These are phyloP conservation scores for Cucurbita argyrosperma DNA, from an alignment of 306 rosid species.

Conservation along the genomic window DNA sequence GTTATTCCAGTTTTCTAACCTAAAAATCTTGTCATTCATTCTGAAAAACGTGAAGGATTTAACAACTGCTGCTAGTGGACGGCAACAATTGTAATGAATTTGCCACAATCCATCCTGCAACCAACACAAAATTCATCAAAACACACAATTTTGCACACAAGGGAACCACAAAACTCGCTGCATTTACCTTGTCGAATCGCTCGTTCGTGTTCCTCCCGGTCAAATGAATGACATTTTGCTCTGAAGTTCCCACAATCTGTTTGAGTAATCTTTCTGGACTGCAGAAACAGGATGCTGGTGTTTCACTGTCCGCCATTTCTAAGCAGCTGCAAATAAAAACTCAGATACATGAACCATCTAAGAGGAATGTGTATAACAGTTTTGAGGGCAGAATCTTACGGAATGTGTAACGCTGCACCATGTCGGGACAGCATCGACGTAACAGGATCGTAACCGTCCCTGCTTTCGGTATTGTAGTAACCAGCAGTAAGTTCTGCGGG, in stretches of 20 bases:
- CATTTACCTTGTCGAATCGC: conserved; percentile 18
- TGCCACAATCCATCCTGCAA: conserved; percentile 26
- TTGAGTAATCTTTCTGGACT: conserved; percentile 26
- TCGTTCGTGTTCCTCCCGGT: conserved; percentile 22
- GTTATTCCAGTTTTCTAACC: conserved; percentile 19
- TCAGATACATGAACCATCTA: not conserved
- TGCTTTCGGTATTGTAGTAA: conserved; percentile 18
- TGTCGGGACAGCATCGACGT: conserved; percentile 21
- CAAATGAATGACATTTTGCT: conserved; percentile 13
- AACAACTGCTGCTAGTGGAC: conserved; percentile 14
- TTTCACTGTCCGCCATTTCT: conserved; percentile 21
- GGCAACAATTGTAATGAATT: conserved; percentile 20
- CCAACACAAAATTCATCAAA: not conserved
- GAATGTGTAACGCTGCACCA: conserved; percentile 23
- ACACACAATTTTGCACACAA: not conserved
- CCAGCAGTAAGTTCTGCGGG: conserved; percentile 30
- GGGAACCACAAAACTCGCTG: not conserved
- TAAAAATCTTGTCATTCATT: conserved; percentile 16
- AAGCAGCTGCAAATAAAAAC: conserved; percentile 15
- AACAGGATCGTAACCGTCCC: conserved; percentile 23
- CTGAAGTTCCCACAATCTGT: conserved; percentile 17
- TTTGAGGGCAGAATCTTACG: conserved; percentile 12
- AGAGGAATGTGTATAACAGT: not conserved
- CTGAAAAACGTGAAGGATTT: conserved; percentile 23
- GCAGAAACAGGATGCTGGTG: conserved; percentile 8